These are phyloP conservation scores for Rhododendron kiyosumense DNA, from an alignment of 148 eudicot species.

Conservation along the genomic window DNA sequence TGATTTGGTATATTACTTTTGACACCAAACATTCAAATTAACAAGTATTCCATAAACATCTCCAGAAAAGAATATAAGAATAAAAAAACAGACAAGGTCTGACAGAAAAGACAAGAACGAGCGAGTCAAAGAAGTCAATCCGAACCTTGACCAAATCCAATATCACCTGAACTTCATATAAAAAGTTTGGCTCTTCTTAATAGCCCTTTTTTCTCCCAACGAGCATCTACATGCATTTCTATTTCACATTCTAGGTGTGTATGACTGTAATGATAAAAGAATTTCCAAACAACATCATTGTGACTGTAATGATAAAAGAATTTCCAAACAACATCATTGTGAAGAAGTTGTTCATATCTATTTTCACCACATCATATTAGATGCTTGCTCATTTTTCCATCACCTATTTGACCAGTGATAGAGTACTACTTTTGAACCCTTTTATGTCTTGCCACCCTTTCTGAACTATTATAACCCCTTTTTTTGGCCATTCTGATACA, in stretches of 20 bases:
- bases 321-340: not conserved
- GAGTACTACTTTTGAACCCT: too few relatives aligned
- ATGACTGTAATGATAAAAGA: not conserved
- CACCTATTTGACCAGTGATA: not conserved
- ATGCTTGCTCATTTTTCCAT: not conserved
- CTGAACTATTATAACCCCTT: not conserved
- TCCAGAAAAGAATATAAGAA: not conserved
- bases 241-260: not conserved
- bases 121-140: not conserved
- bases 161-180: not conserved
- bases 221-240: not conserved
- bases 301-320: not conserved
- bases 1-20: too few relatives aligned
- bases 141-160: slow-evolving; percentile 1
- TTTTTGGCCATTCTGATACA: not conserved
- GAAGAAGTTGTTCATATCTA: not conserved
- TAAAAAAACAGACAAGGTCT: not conserved
- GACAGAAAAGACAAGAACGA: not conserved
- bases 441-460: too few relatives aligned
- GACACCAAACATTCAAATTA: not conserved
- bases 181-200: not conserved
- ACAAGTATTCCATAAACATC: not conserved
- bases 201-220: not conserved
- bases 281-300: not conserved
- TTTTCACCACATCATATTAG: not conserved